Evolutionary conservation across 2,329 filamentous ascomycete species (phyloP).

Genomic region (Paecilomyces niveus): DNA sequence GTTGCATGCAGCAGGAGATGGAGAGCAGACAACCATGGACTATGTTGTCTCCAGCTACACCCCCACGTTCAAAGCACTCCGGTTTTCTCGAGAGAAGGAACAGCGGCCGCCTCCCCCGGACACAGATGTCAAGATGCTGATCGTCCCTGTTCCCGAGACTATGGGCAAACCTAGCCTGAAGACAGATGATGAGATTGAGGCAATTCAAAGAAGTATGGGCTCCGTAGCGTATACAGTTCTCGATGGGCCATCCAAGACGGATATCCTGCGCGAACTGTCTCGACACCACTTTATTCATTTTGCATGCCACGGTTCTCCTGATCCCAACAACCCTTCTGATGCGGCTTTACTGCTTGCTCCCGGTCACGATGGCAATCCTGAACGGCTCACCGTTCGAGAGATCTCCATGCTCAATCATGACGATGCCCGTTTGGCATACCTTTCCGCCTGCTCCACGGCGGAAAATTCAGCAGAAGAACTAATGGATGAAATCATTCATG

Average conservation of each 20-base stretch:
- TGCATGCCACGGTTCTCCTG: background rate
- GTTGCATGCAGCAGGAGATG: background rate
- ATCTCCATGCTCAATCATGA: background rate
- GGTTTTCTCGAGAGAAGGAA: background rate
- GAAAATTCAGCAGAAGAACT: conserved; percentile 15
- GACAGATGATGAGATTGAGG: background rate
- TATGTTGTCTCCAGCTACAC: background rate
- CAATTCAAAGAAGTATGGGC: background rate
- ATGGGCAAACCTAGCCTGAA: background rate
- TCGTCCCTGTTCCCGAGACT: background rate
- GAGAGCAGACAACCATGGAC: background rate
- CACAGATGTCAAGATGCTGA: background rate
- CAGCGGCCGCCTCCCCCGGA: background rate
- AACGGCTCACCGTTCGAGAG: background rate
- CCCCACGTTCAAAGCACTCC: background rate
- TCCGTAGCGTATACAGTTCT: background rate
- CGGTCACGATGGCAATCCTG: background rate
- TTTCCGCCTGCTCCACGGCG: conserved; percentile 33
- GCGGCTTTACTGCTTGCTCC: background rate
- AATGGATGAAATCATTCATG: conserved; percentile 27
- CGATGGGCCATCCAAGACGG: background rate
- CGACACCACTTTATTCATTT: background rate
- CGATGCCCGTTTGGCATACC: conserved; percentile 22
- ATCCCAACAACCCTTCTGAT: background rate
- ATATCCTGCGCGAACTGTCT: background rate